These are phyloP conservation scores for Umbilicus rupestris DNA, from an alignment of 164 flowering plant genomes.

Conservation along the genomic window DNA sequence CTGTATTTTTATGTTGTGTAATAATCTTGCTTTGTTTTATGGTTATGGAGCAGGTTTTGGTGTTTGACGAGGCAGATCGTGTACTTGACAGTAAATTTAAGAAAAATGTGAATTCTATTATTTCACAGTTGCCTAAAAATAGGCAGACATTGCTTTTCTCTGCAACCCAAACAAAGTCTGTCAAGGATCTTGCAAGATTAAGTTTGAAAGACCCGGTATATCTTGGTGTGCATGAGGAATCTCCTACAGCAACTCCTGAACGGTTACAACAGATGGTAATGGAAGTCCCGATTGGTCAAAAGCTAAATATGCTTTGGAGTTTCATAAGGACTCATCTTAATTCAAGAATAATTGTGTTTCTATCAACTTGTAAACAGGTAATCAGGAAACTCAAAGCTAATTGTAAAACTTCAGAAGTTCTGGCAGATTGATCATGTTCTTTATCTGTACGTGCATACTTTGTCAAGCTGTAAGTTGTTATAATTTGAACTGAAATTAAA, in stretches of 20 bases:
- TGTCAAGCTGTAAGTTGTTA: neutral
- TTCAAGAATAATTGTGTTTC: conserved; percentile 79
- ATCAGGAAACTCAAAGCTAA: neutral
- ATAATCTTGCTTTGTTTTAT: conserved; percentile 20
- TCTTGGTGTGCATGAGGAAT: conserved; percentile 81
- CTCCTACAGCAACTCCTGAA: conserved; percentile 71
- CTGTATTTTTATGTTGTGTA: neutral
- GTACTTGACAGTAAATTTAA: conserved; percentile 77
- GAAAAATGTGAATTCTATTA: conserved; percentile 59
- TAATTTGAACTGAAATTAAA: neutral
- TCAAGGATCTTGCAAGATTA: conserved; percentile 92
- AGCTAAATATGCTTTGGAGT: conserved; percentile 89
- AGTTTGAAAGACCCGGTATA: conserved; percentile 94
- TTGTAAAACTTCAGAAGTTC: neutral
- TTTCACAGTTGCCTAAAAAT: conserved; percentile 73
- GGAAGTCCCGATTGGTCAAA: conserved; percentile 69
- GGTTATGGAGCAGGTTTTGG: conserved; percentile 68
- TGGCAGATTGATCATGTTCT: neutral
- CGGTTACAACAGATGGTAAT: conserved; percentile 66
- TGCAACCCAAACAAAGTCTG: conserved; percentile 91
- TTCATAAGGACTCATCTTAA: conserved; percentile 80
- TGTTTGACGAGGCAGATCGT: conserved; percentile 98
- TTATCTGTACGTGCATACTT: neutral
- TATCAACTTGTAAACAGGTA: conserved; percentile 88
- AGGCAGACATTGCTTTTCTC: conserved; percentile 92